Evolutionary conservation across 495 filamentous ascomycete species (phyloP), one percentile per base, ranked within the genome.

Genomic region (Xylaria longipes): DNA sequence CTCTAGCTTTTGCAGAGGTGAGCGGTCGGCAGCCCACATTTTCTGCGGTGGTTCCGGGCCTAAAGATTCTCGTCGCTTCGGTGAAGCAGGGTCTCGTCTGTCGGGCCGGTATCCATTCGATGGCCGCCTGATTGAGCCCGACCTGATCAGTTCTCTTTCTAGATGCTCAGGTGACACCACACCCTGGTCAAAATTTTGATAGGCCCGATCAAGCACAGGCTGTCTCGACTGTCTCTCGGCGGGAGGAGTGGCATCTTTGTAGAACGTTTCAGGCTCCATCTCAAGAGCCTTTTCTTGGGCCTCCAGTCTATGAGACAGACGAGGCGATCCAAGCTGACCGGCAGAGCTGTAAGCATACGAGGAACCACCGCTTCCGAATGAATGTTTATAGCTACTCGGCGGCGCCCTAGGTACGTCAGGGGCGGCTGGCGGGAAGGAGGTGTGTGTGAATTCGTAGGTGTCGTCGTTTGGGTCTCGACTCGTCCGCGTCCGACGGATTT

Each of bases 1-100:
- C 82, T 98, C 96, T 65, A 99, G 89, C 80, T 90, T 94, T 79
- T 98, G 96, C 29, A 99, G 83, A 41, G 96, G 96, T 61, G 95
- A 97, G 63, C 93, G 89, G 76, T 94, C 91, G 29, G 89, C 86
- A 65, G 94, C 92, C 82, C 89, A 93, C 75, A 84, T 81, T 82
- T 81, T 86, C 15, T 79, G 77, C 35, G 80, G 81, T 35, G 48
- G 25, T 65, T 76, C 75, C 35, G 68, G 72, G 48, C 35, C 69
- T 20, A 77, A 46, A n/a, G 72, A 73, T 60, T 72, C 74, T 68
- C 69, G 76, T 77, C 67, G 68, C 25, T 39, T 76, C 65, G 62
- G 78, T 61, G 65, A 70, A 74, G 63, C 71, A 66, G 70, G 67
- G 72, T 72, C 74, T 54, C 48, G 22, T 54, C n/a, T 68, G 43